Evolutionary conservation across 352 stramenopile species (phyloP).

Genomic region (Globisporangium sylvaticum): DNA sequence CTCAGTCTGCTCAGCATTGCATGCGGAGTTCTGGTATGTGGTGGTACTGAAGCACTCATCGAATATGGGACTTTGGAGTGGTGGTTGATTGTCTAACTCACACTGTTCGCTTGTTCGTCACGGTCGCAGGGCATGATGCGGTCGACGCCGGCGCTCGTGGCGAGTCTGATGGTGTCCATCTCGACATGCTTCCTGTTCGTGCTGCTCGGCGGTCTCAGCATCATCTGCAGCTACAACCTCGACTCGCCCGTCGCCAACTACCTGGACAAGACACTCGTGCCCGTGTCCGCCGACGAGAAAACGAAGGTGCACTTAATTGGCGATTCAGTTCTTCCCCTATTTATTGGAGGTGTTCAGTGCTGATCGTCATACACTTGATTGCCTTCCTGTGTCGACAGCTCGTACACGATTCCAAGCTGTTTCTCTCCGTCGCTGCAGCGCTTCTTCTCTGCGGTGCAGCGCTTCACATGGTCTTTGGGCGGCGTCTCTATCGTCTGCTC

Average conservation of each 20-base stretch:
- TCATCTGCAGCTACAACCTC: conserved; percentile 47
- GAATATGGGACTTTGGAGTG: not conserved
- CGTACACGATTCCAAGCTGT: conserved; percentile 32
- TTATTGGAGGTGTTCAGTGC: not conserved
- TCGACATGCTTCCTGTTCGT: conserved; percentile 42
- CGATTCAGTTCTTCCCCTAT: not conserved
- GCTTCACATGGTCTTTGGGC: conserved; percentile 35
- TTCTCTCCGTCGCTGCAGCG: conserved; percentile 30
- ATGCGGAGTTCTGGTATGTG: conserved; percentile 37
- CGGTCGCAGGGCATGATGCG: conserved; percentile 22
- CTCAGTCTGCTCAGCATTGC: conserved; percentile 37
- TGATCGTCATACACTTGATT: not conserved
- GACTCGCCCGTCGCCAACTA: conserved; percentile 40
- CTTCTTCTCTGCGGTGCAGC: conserved; percentile 34
- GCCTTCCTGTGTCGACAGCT: conserved; percentile 25
- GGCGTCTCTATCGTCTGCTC: conserved; percentile 44
- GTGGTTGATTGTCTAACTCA: not conserved
- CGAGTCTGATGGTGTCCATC: conserved; percentile 53
- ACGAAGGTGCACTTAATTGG: conserved; percentile 26
- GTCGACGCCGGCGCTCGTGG: conserved; percentile 44
- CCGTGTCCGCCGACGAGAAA: conserved; percentile 26
- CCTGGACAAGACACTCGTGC: conserved; percentile 43
- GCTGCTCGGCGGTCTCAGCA: conserved; percentile 51
- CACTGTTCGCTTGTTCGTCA: not conserved
- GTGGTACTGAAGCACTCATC: not conserved